Evolutionary conservation across 805 yeast genomes (phyloP), one percentile per base, ranked within the genome.

Genomic region (Maudiozyma barnettii): DNA sequence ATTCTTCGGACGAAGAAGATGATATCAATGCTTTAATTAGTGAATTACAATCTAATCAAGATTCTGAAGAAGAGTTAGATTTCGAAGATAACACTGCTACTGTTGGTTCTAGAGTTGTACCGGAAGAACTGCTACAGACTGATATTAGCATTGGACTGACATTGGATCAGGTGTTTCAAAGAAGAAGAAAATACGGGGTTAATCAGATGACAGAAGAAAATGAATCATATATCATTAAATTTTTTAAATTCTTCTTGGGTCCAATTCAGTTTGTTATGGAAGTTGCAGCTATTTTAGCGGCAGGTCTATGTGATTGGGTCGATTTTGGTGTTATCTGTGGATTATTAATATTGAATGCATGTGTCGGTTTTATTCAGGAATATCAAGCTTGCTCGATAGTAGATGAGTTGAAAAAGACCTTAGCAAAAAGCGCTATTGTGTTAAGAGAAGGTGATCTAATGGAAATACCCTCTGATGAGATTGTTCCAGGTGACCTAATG

Each of bases 331-430:
- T 89, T 68, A 89, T 89, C 68, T 81, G 86, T 71, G 96, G 84
- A 72, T 74, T 89, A 61, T 76, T 89, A 60, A 59, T 82, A 70
- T 79, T 89, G 68, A 89, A 89, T 73, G 96, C 96, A 55, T 73
- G 74, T 63, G 96, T 89, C 69, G 97, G 97, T 78, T 89, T 89
- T 82, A 77, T 87, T 60, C 97, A 89, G 76, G 97, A 89, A 74
- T 90, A 73, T 83, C 96, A 89, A 75, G 97, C 97, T 57, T 96
- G 96, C 76, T 88, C 96, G 54, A 89, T 89, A 77, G 96, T 89
- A 58, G 96, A 87, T 49, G 96, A 89, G 71, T 81, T 89, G 75
- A 90, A 89, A 78, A 90, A 89, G 75, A 87, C 96, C 61, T 76
- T 89, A 63, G 96, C 96, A 55, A 84, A 86, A 78, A 68, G 87